Conservation (phyloP, 2,329 filamentous ascomycete genomes). For the Colletotrichum phormii region DNA sequence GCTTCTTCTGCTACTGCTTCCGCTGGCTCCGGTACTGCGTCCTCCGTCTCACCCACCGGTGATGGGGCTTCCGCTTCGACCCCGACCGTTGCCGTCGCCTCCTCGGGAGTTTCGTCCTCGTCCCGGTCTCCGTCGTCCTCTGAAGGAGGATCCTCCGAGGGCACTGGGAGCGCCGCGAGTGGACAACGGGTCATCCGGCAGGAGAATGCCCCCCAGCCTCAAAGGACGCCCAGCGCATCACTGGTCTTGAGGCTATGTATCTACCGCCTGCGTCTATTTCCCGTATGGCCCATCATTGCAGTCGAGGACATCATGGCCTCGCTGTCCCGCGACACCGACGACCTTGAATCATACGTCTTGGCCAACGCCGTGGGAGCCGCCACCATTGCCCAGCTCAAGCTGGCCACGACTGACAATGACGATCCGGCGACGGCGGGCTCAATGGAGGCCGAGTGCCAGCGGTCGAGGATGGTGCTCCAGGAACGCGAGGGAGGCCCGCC, state of each 20-base stretch:
- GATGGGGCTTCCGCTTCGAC: constrained; percentile 1
- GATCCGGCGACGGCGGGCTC: constrained; percentile 46
- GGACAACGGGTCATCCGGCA: constrained; percentile 9
- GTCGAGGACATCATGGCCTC: constrained; percentile 54
- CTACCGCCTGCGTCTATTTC: constrained; percentile 62
- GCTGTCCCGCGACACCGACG: constrained; percentile 47
- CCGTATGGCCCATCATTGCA: constrained; percentile 63
- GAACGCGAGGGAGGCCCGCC: constrained; percentile 43
- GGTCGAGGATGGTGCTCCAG: constrained; percentile 40
- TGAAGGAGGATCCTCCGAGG: constrained; percentile 24
- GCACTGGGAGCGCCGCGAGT: background rate
- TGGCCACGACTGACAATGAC: constrained; percentile 47
- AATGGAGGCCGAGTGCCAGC: constrained; percentile 51
- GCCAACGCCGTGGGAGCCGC: constrained; percentile 60
- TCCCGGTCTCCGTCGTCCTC: constrained; percentile 26
- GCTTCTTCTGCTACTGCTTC: background rate
- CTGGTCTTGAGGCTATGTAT: constrained; percentile 50
- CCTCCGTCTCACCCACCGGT: background rate
- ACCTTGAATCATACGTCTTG: constrained; percentile 51
- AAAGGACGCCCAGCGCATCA: constrained; percentile 34
- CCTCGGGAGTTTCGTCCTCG: constrained; percentile 3
- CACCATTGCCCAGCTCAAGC: constrained; percentile 60
- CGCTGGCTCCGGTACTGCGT: background rate
- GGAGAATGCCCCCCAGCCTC: constrained; percentile 8
- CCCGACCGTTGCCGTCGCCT: background rate